Evolutionary conservation across 2,329 filamentous ascomycete genomes (phyloP).

Genomic region (Mariannaea sp.): DNA sequence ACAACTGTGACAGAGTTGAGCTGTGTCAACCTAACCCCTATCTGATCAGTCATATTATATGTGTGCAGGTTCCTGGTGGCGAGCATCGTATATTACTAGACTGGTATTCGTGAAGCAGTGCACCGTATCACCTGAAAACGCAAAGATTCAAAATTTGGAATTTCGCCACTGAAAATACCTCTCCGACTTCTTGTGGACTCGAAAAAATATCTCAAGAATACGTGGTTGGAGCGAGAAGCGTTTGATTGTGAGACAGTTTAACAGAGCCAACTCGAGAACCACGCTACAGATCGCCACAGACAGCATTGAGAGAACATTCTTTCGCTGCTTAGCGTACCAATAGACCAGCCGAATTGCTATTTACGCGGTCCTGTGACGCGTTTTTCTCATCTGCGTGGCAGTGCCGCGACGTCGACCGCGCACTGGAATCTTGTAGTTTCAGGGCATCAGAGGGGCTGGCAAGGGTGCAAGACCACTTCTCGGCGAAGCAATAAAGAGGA

Average conservation of each 20-base stretch:
- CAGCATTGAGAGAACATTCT: slow-evolving; percentile 33
- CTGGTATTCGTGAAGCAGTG: slow-evolving; percentile 22
- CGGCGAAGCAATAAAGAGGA: slow-evolving; percentile 35
- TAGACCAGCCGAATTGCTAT: slow-evolving; percentile 19
- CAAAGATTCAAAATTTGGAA: neutral
- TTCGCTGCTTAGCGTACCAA: slow-evolving; percentile 15
- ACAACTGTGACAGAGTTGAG: slow-evolving; percentile 4
- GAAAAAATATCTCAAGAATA: slow-evolving; percentile 8
- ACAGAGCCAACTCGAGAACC: slow-evolving; percentile 15
- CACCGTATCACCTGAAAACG: slow-evolving; percentile 4
- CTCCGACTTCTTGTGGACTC: slow-evolving; percentile 5
- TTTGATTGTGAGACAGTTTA: slow-evolving; percentile 33
- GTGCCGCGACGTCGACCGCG: slow-evolving; percentile 26
- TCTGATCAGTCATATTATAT: slow-evolving; percentile 12
- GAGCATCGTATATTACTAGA: slow-evolving; percentile 16
- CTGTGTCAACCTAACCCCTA: slow-evolving; percentile 6
- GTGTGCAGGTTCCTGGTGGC: slow-evolving; percentile 20
- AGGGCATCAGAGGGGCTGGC: slow-evolving; percentile 35
- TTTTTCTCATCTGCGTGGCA: slow-evolving; percentile 29
- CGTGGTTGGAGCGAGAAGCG: slow-evolving; percentile 21
- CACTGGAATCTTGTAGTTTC: slow-evolving; percentile 37
- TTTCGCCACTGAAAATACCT: neutral
- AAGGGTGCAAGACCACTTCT: slow-evolving; percentile 21
- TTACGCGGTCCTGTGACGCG: slow-evolving; percentile 27
- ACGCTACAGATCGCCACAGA: slow-evolving; percentile 23